Evolutionary conservation across 768 basidiomycete species (phyloP), one percentile per base, ranked within the genome.

Genomic region (Boletus rubescentipes): DNA sequence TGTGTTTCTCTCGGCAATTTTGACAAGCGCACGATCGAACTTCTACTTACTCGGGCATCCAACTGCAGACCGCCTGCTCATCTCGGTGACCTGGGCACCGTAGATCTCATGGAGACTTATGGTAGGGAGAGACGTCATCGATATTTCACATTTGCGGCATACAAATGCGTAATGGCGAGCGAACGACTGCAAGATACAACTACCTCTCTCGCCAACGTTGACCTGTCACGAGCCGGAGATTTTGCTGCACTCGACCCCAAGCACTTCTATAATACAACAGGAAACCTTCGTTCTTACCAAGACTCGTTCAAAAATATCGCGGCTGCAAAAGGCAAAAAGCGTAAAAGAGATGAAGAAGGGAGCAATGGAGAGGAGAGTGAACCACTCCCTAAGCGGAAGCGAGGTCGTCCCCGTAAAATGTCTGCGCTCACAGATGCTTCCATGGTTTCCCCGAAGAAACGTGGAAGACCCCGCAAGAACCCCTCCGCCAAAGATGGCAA

Each of bases 51-150:
- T 15, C 82, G 88, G 40, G 82, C 88, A 20, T 85, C 85, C 59
- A 85, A 79, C 62, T 76, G 66, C 54, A 76, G 75, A 10, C 83
- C 85, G 14, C 92, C 92, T 5, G 55, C 80, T 6, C 91, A 93
- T 67, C 79, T 94, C 14, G 75, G 75, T 47, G 89, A 93, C 67
- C 75, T 90, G 37, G 79, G 83, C 26, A 80, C 91, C 46, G 79
- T 80, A 20, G 81, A 84, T 35, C 68, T 91, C 29, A 86, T 87
- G 79, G 95, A 97, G 71, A 91, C 84, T 1, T 77, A 79, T 57
- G 91, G 91, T 5, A 84, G 93, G 34, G 91, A 98, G 72, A 86
- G 93, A 29, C 87, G 92, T 21, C 84, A 92, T 67, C 80, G 92
- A 57, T 92, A 92, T 65, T 94, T 84, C 73, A 90, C 91, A 0